Percentiles rank a stretch among this genome's conserved stretches.
Conservation (phyloP, 148 eudicot genomes). For the Spergularia bocconei region DNA sequence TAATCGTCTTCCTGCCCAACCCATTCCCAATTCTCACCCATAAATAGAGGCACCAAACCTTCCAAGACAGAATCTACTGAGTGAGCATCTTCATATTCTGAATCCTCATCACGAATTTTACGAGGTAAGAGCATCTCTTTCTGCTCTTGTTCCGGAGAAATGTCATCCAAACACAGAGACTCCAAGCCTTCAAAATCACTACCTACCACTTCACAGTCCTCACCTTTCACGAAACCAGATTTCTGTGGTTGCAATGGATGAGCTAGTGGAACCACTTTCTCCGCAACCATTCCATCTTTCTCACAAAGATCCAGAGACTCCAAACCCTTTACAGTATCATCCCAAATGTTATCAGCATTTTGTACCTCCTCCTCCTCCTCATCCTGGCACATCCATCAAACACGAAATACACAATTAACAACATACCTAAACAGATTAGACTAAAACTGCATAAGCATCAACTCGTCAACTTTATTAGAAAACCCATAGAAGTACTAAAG, state of each 20-base stretch:
- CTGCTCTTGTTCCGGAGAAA: constrained; percentile 18
- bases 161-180: constrained; percentile 27
- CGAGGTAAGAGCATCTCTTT: constrained; percentile 27
- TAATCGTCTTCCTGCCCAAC: constrained; percentile 9
- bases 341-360: constrained; percentile 15
- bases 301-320: constrained; percentile 26
- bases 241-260: neutral
- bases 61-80: constrained; percentile 24
- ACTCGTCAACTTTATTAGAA: no score
- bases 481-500: no score
- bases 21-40: constrained; percentile 41
- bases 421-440: neutral
- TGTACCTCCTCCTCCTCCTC: constrained; percentile 31
- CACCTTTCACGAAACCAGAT: constrained; percentile 14
- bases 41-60: constrained; percentile 32
- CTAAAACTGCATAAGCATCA: no score
- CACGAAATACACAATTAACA: neutral
- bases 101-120: constrained; percentile 7
- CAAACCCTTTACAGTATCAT: constrained; percentile 26
- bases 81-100: constrained; percentile 20
- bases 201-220: constrained; percentile 11
- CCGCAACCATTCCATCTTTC: constrained; percentile 9
- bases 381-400: constrained; percentile 35
- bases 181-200: constrained; percentile 28
- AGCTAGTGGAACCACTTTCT: constrained; percentile 5